Evolutionary conservation across 352 stramenopile genomes (phyloP), one percentile per base, ranked within the genome.

Genomic region (Phytophthora tubulina): DNA sequence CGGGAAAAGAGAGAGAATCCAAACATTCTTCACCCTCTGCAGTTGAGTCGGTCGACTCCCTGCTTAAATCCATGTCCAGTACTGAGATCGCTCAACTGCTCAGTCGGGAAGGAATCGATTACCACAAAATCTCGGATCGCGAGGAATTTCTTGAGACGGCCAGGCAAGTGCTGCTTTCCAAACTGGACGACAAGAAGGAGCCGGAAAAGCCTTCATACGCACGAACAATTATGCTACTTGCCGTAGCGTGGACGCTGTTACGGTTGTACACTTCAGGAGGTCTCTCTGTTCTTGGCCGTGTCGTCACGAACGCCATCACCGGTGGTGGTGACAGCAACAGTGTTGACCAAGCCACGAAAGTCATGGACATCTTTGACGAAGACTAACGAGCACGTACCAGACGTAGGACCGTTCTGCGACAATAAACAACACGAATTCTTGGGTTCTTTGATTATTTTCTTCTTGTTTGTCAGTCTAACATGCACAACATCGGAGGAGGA

Each of bases 31-130:
- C 63, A 39, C 32, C 66, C 3, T 65, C 42, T 49, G 69, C 73
- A 49, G 60, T 75, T 6, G 64, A 88, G n/a, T 88, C 85, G 1
- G 78, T 95, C n/a, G 79, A 93, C 15, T 82, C 81, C 13, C 72
- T 95, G 13, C 73, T 96, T n/a, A 75, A 86, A 66, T 88, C 85
- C 27, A 94, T 95, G 86, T 84, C 80, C 1, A 93, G 82, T 48
- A 70, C 80, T 33, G 77, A 94, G 66, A 94, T 95, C 70, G 76
- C 84, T 6, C 67, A 82, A 32, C 76, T 95, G 56, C 73, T 95
- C 1, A 58, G 70, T 11, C 60, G 69, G 11, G 89, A 95, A 72
- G 89, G 89, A 0, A 82, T 96, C 62, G 85, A 93, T 64, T 89
- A 90, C 42, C 82, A 93, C 60, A 87, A 88, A 55, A 93, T 95